Base-by-base conservation (phyloP, 2,329 filamentous ascomycete species). In the Talaromyces pinophilus region DNA sequence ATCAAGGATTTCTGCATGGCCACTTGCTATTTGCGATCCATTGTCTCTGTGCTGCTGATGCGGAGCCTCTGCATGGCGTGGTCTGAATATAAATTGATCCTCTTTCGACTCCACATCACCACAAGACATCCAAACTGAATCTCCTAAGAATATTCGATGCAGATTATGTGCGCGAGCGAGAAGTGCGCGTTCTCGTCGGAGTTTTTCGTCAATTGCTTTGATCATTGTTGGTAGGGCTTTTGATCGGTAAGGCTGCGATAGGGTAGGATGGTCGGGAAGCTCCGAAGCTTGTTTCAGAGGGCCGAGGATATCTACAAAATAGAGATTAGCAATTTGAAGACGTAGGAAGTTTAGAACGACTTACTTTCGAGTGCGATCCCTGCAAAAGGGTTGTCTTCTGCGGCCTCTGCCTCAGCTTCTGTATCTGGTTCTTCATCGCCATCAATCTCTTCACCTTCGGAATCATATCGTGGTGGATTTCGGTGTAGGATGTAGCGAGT, bases 261-360 rank as follows among this genome's bases (percentile, higher is more conserved):
- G 74, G 30, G 86, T 85, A 67, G 87, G 86, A 71, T 90, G 87
- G 33, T 77, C 80, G 1, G 85, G 81, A 28, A 90, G 79, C 69
- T 88, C 85, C 63, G 86, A 85, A 42, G 87, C 85, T 59, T 87
- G 85, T 40, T 85, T 88, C 63, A 90, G 76, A n/a, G 87, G 87
- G 66, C 84, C 82, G 50, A 90, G 81, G 11, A 89, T 79, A 38
- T 83, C 85, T 88, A 70, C 11, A 62, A 8, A 48, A 52, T 33
- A 30, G 67, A 6, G 13, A 59, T 71, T 61, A 74, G 68, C 19
- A 10, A 10, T 13, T 28, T n/a, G 38, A 28, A 22, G 22, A 57
- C 15, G 59, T 11, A 35, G 17, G 8, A 62, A 19, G 62, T 63
- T 44, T 13, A 38, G 61, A 28, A 22, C 35, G n/a, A 73, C 81